Evolutionary conservation across 2,329 filamentous ascomycete genomes (phyloP).

Genomic region (Beauveria sp.): DNA sequence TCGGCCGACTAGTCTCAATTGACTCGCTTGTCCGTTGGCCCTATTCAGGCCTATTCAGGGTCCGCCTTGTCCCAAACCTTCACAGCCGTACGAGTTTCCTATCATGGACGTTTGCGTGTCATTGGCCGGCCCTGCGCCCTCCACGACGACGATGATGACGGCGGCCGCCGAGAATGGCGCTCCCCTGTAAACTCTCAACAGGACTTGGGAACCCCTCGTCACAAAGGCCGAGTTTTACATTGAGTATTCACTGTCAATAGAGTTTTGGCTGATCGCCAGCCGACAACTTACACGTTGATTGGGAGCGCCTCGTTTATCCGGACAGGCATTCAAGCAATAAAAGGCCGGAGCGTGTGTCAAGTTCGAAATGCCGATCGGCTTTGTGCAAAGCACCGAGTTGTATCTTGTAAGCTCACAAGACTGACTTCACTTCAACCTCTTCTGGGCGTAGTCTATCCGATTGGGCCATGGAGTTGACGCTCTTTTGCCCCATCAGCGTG

Average conservation of each 20-base stretch:
- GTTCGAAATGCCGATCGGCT: no score
- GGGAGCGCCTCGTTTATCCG: background rate
- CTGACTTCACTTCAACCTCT: background rate
- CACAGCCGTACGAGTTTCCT: background rate
- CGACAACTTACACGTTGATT: background rate
- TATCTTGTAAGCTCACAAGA: no score
- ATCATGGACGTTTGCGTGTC: no score
- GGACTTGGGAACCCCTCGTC: no score
- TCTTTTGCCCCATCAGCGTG: constrained; percentile 6
- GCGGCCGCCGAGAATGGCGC: background rate
- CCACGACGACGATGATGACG: background rate
- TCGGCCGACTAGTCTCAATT: no score
- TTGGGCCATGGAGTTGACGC: background rate
- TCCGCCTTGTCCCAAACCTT: background rate
- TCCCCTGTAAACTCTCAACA: background rate
- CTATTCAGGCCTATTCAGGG: no score
- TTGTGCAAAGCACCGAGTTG: background rate
- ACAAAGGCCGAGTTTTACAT: no score
- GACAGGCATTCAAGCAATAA: background rate
- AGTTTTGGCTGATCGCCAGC: background rate
- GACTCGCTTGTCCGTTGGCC: no score
- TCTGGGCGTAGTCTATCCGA: background rate
- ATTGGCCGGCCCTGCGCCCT: background rate
- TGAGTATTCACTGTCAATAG: background rate
- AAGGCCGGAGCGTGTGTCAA: no score